These are phyloP conservation scores for Baorangia bicolor DNA, from an alignment of 768 basidiomycete species.

Conservation along the genomic window DNA sequence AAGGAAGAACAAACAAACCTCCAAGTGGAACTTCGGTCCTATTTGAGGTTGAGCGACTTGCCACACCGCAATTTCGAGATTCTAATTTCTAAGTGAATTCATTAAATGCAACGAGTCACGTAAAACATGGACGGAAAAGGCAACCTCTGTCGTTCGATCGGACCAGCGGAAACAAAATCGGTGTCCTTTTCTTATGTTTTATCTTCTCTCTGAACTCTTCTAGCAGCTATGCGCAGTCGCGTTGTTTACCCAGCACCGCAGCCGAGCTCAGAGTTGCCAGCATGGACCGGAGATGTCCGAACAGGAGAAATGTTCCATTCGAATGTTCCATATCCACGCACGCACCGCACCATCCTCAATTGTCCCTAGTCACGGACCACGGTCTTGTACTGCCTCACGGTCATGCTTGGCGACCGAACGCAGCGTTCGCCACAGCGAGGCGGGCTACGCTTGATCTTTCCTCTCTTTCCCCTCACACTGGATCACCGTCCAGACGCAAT, in stretches of 20 bases:
- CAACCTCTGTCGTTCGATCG: slow-evolving; percentile 8
- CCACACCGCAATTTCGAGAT: background rate
- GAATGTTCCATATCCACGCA: slow-evolving; percentile 26
- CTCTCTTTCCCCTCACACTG: background rate
- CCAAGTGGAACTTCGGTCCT: background rate
- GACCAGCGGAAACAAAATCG: background rate
- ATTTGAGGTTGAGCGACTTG: slow-evolving; percentile 4
- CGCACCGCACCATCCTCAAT: slow-evolving; percentile 4
- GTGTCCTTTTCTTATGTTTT: background rate
- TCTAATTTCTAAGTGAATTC: background rate
- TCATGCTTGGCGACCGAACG: background rate
- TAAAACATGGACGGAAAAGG: slow-evolving; percentile 6
- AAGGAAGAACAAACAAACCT: background rate
- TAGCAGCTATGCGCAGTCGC: background rate
- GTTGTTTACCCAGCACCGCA: background rate
- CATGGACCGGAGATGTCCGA: slow-evolving; percentile 19
- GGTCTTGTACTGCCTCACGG: slow-evolving; percentile 11
- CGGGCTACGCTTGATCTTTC: background rate
- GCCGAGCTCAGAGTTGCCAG: background rate
- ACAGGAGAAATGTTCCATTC: slow-evolving; percentile 18
- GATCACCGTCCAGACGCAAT: background rate
- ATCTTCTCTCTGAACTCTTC: background rate
- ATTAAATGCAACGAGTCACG: background rate
- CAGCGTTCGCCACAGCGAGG: background rate
- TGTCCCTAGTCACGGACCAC: background rate